Base-by-base conservation (phyloP, 768 basidiomycete genomes). In the Cyclocybe aegerita region DNA sequence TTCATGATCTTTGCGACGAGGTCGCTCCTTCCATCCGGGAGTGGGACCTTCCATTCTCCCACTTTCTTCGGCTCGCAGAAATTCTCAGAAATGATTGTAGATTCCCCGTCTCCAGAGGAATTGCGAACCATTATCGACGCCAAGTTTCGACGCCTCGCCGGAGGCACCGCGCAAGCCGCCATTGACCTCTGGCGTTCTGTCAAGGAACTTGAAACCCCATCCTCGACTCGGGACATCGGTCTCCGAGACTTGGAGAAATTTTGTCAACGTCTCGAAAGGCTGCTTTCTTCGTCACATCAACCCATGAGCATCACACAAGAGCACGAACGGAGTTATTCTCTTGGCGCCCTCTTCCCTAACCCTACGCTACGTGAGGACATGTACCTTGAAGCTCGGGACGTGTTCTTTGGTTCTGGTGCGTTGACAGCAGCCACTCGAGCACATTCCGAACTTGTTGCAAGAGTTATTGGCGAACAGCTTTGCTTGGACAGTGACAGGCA, bases 1-100 rank as follows among this genome's bases (percentile, higher is more conserved):
- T 99, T 98, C 68, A 83, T 86, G 35, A 64, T 99, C 11, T 97
- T 98, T 61, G 94, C 91, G 0, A 98, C 95, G 5, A 74, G 96
- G 42, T 94, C 93, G 1, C 66, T 81, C 4, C 55, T 69, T 5
- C 74, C 79, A 4, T 76, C 78, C 2, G 63, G 70, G 36, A 73
- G 65, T 31, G 78, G 75, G 14, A 66, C 62, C 1, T 82, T 86
- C 59, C 72, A 83, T 1, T 54, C 72, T 0, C 74, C 93, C 0
- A 74, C 76, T 1, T 99, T 98, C 71, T 87, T 90, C 58, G 93
- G 93, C 9, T 79, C 86, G 1, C 88, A 93, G 63, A 91, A 91
- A 60, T 95, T 92, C 60, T 70, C 78, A 42, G 90, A 95, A 52
- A 72, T 95, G 14, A 56, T 74, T 10, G 63, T 97, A 10, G 62